Conservation (phyloP, 148 eudicot species). For the Arbutus unedo region DNA sequence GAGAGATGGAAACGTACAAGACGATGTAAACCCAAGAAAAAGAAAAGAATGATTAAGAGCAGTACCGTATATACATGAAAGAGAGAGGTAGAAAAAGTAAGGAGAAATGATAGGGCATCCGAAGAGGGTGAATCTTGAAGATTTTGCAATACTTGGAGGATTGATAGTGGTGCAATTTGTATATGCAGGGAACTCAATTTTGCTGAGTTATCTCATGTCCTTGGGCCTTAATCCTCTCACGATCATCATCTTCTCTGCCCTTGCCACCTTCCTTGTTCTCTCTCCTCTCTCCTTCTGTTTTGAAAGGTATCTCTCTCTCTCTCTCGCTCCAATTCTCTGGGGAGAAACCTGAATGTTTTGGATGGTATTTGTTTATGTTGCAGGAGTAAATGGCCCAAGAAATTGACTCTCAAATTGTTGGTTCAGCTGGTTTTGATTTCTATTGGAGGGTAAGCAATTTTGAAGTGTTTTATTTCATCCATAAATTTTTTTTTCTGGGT, state of each 20-base stretch:
- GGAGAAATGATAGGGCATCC: constrained; percentile 1
- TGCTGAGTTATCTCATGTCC: constrained; percentile 50
- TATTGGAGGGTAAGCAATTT: constrained; percentile 53
- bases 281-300: constrained; percentile 47
- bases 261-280: constrained; percentile 55
- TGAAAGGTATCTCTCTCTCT: constrained; percentile 46
- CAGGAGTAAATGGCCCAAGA: constrained; percentile 67
- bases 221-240: constrained; percentile 51
- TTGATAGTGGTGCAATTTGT: constrained; percentile 53
- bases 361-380: constrained; percentile 18
- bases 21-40: neutral
- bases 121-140: constrained; percentile 36
- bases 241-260: constrained; percentile 51
- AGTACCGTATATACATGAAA: neutral
- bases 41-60: neutral
- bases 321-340: constrained; percentile 1
- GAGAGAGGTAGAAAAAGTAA: neutral
- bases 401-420: constrained; percentile 35
- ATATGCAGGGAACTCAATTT: constrained; percentile 52
- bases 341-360: neutral
- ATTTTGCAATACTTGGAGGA: constrained; percentile 47
- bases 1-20: neutral
- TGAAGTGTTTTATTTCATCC: neutral
- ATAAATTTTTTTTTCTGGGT: neutral
- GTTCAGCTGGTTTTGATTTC: constrained; percentile 61